Base-by-base conservation (phyloP, 768 basidiomycete genomes). In the Zangia roseola region DNA sequence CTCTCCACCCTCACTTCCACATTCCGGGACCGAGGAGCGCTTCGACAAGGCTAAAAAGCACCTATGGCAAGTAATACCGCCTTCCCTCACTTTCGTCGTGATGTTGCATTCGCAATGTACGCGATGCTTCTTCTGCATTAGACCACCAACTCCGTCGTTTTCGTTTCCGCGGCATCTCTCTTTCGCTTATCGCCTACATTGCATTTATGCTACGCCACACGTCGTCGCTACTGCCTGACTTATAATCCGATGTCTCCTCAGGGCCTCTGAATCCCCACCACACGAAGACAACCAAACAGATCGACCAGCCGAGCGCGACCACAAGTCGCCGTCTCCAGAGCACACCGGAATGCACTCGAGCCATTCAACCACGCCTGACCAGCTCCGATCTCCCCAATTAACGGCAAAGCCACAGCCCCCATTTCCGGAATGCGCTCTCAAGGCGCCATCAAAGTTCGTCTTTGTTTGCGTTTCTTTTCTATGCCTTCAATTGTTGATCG, bases 21-120 rank as follows among this genome's bases (percentile, higher is more conserved):
- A 47, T 19, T 43, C 44, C 25, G 58, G 56, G 41, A 16, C 59
- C 49, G 66, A 70, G 28, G 68, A 70, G 41, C 60, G 67, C 30
- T 68, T 68, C 31, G 55, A 67, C 64, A 68, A 68, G 49, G 68
- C 68, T 24, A 68, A 68, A 64, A 68, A 68, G 40, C 67, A 68
- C 38, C 25, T 68, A 51, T 68, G 67, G 67, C 57, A 61, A 67
- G 65, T 69, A 35, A 39, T 53, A 36, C 17, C 37, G 1, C 47
- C 26, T 20, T 38, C 25, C 42, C 41, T 33, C 45, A 48, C 43
- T 55, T 53, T 43, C 40, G 24, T 36, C 31, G 21, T 37, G 25
- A 46, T 19, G 39, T 38, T 40, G 45, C 38, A 39, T 38, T 36
- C 25, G 43, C 42, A 54, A 45, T 43, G 52, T 40, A 16, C 46